Percentiles rank a stretch among this genome's conserved stretches.
These are phyloP conservation scores for Microbotryum intermedium DNA, from an alignment of 1,284 basidiomycete species.

Conservation along the genomic window DNA sequence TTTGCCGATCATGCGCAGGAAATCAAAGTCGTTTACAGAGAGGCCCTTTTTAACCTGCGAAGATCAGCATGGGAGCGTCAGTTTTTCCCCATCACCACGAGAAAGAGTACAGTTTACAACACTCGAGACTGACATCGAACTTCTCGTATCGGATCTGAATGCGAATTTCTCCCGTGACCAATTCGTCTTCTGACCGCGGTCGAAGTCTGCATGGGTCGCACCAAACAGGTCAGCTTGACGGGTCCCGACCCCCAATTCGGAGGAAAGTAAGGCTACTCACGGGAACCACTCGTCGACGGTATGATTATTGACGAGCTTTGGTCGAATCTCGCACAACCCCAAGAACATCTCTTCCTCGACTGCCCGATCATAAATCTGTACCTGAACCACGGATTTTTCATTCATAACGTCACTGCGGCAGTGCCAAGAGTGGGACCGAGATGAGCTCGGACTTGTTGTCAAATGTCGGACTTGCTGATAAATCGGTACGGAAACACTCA, in stretches of 20 bases:
- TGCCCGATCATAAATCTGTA: conserved; percentile 88
- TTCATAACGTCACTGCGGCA: conserved; percentile 81
- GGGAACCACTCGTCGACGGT: conserved; percentile 97
- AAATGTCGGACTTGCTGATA: background rate
- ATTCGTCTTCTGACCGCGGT: conserved; percentile 44
- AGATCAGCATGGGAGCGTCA: background rate
- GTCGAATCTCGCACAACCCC: conserved; percentile 84
- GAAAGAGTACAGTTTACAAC: conserved; percentile 19
- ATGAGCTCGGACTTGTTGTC: background rate
- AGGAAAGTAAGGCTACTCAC: conserved; percentile 44
- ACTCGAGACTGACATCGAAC: conserved; percentile 58
- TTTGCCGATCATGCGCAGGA: conserved; percentile 95
- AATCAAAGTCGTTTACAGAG: conserved; percentile 72
- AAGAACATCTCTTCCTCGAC: conserved; percentile 77
- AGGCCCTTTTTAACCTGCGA: conserved; percentile 35
- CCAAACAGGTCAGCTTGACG: conserved; percentile 8
- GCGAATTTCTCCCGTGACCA: conserved; percentile 83
- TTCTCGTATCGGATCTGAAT: conserved; percentile 91
- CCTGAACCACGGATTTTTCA: conserved; percentile 69
- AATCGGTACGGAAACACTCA: conserved; percentile 44
- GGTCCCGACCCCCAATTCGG: background rate
- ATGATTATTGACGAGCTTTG: conserved; percentile 78
- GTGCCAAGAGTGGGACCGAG: background rate
- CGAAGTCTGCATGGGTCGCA: background rate
- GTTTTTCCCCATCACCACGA: background rate